Conservation (phyloP, 768 basidiomycete species). For the Nidularia pulvinata region DNA sequence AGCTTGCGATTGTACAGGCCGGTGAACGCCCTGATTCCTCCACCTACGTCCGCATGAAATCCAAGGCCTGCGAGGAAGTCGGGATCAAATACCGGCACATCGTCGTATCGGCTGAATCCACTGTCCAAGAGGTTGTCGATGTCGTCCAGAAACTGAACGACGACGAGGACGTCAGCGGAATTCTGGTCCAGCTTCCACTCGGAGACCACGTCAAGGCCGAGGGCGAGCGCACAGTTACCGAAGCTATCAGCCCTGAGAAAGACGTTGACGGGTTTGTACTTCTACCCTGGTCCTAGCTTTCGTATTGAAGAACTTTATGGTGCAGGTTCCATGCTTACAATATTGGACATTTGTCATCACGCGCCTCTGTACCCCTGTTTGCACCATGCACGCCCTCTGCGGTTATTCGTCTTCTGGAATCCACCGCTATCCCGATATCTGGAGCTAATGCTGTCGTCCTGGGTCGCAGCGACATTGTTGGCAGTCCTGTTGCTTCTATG, state of each 20-base stretch:
- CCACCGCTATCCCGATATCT: constrained; percentile 73
- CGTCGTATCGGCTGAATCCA: constrained; percentile 62
- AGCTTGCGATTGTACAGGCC: constrained; percentile 92
- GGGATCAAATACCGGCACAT: constrained; percentile 90
- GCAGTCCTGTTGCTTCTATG: constrained; percentile 92
- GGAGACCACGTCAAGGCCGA: constrained; percentile 79
- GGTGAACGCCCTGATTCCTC: constrained; percentile 90
- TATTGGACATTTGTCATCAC: constrained; percentile 92
- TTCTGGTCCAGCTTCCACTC: constrained; percentile 95
- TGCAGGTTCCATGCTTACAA: constrained; percentile 96
- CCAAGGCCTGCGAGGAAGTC: constrained; percentile 92
- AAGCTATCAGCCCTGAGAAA: constrained; percentile 91
- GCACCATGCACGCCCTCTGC: constrained; percentile 95
- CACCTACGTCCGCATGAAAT: constrained; percentile 97
- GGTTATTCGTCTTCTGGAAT: constrained; percentile 87
- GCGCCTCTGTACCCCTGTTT: constrained; percentile 88
- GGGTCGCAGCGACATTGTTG: constrained; percentile 97
- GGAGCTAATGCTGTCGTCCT: constrained; percentile 91
- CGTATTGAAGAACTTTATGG: not conserved
- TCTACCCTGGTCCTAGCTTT: not conserved
- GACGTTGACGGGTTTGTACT: constrained; percentile 89
- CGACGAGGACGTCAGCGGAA: constrained; percentile 81
- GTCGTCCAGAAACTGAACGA: constrained; percentile 82
- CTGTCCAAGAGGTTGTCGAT: constrained; percentile 74
- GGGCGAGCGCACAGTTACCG: constrained; percentile 91